Conservation (phyloP, 352 stramenopile species). For the Discostella stelligera region DNA sequence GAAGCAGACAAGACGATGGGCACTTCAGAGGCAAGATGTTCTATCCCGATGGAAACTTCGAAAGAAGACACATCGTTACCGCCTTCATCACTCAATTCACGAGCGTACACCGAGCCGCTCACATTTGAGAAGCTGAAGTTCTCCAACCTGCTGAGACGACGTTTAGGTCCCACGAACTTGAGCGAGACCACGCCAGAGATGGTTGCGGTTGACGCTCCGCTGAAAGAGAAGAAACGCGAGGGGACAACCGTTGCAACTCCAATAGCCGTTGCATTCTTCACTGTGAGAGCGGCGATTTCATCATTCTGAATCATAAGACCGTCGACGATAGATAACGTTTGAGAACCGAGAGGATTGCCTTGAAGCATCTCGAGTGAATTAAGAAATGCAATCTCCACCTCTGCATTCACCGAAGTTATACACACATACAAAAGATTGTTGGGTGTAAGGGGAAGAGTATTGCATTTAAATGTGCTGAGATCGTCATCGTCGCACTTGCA, state of each 20-base stretch:
- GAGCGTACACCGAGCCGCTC: no score
- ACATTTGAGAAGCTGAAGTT: no score
- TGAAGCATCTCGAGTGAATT: conserved; percentile 5
- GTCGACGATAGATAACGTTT: background rate
- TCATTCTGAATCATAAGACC: background rate
- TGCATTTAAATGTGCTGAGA: conserved; percentile 31
- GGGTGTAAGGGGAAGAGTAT: conserved; percentile 14
- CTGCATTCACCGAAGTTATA: conserved; percentile 21
- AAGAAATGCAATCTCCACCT: conserved; percentile 41
- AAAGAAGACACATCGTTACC: no score
- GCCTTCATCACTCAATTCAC: no score
- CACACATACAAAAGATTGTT: conserved; percentile 36
- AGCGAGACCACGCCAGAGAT: background rate
- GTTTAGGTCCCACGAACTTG: background rate
- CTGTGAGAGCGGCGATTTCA: conserved; percentile 17
- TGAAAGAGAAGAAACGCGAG: conserved; percentile 12
- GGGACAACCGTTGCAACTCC: conserved; percentile 25
- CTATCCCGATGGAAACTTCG: no score
- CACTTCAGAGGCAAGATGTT: no score
- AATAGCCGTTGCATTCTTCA: conserved; percentile 26
- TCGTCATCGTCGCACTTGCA: conserved; percentile 32
- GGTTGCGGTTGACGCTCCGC: background rate
- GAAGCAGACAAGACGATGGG: no score
- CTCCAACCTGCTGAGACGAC: background rate
- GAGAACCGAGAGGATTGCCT: background rate